Evolutionary conservation across 148 eudicot genomes (phyloP).

Genomic region (Chenopodium berlandieri): DNA sequence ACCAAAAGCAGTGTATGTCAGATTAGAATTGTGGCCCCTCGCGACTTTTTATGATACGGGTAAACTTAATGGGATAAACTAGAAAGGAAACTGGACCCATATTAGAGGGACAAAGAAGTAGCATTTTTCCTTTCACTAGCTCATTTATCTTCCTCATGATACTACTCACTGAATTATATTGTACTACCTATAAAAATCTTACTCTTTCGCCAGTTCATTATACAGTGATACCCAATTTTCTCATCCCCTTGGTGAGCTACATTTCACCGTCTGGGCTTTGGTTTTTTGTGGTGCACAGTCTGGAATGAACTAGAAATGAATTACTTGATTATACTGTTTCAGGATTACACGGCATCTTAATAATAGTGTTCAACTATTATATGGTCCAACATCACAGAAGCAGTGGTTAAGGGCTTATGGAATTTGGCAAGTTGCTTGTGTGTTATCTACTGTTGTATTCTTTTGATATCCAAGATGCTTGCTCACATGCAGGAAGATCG

Average conservation of each 20-base stretch:
- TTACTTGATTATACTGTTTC: background rate
- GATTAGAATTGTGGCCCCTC: too few relatives aligned
- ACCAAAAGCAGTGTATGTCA: too few relatives aligned
- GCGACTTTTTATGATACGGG: too few relatives aligned
- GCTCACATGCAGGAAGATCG: constrained; percentile 53
- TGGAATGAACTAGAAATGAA: background rate
- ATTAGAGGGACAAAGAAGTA: too few relatives aligned
- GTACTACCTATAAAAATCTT: too few relatives aligned
- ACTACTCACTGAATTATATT: too few relatives aligned
- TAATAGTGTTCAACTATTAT: background rate
- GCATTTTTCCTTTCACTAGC: too few relatives aligned
- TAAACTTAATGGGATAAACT: too few relatives aligned
- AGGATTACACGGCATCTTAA: background rate
- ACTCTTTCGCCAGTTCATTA: too few relatives aligned
- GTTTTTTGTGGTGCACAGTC: background rate
- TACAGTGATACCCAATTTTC: background rate
- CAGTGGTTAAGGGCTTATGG: background rate
- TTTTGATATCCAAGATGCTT: constrained; percentile 17
- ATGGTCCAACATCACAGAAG: background rate
- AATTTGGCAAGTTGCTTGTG: background rate
- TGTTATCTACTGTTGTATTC: background rate
- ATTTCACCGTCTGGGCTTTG: background rate
- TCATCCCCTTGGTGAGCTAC: background rate
- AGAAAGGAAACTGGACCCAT: too few relatives aligned
- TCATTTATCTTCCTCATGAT: too few relatives aligned